Evolutionary conservation across 2,329 filamentous ascomycete genomes (phyloP), one percentile per base, ranked within the genome.

Genomic region (Emydomyces testavorans): DNA sequence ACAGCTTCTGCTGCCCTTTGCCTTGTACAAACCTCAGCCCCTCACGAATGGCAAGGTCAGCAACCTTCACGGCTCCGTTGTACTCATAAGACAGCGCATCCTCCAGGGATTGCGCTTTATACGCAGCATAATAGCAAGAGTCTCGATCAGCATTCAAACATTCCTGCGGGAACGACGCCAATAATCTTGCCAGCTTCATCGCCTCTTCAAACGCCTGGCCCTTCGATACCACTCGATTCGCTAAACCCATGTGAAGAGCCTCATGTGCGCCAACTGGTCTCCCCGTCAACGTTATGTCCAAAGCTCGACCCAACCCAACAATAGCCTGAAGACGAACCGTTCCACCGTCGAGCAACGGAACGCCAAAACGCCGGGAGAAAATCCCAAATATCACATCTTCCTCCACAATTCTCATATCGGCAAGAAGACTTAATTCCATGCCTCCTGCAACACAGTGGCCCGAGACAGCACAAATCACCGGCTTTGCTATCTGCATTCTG

Each of bases 251-350:
- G 1, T 56, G 42, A 23, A 75, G 53, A 0, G 75, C 75, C 53
- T 79, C 74, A 15, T 65, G 54, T 0, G 75, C 74, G 0, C 52
- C 53, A 0, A 78, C 71, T 0, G 66, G 55, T 0, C 74, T 61
- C 0, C 76, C 75, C 0, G 76, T 78, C 4, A 79, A 60, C 13
- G 78, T 75, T 69, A 78, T 73, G 57, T 78, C 76, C 47, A 78
- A 52, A 0, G 76, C 75, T 2, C 73, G 57, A 0, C 74, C 73
- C 1, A 78, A 62, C 0, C 76, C 75, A 18, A 78, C 59, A 37
- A 76, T 65, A 1, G 65, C 65, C 49, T 71, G 72, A 4, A 77
- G 58, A 1, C 75, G 67, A 0, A 77, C 73, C 0, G 74, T 77
- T 1, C 75, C 75, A 6, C 71, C 70, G 23, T 69, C 75, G 35